Conservation (phyloP, 345 rosid genomes). For the Populus davidiana region DNA sequence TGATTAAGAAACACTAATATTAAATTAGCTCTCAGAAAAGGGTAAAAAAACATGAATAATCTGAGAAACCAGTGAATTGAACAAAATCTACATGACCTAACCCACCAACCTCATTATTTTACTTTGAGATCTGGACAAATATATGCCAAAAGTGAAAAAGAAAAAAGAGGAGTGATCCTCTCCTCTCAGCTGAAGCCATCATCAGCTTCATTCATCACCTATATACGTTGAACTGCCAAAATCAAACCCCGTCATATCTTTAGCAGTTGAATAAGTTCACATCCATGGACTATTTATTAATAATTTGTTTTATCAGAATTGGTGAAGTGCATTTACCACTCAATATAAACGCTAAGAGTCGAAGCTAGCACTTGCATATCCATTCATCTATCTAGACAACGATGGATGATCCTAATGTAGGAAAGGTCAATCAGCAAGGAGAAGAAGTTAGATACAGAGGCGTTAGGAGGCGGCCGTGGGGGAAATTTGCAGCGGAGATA, state of each 20-base stretch:
- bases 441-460: constrained; percentile 47
- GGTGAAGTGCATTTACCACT: not conserved
- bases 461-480: constrained; percentile 76
- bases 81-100: not conserved
- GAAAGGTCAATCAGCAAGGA: constrained; percentile 22
- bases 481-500: constrained; percentile 84
- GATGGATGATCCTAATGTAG: constrained; percentile 23
- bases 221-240: not conserved
- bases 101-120: not conserved
- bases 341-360: not conserved
- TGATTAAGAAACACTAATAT: not conserved
- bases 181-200: not conserved
- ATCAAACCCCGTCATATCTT: not conserved
- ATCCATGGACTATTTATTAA: not conserved
- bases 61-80: not conserved
- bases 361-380: not conserved
- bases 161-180: not conserved
- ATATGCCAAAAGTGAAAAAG: not conserved
- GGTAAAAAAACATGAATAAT: not conserved
- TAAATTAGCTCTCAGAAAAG: not conserved
- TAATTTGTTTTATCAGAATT: not conserved
- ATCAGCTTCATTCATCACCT: constrained; percentile 3
- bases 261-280: not conserved
- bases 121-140: not conserved
- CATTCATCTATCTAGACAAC: not conserved